phyloP scores from a whole-genome alignment of 2,329 filamentous ascomycete species.

The Neophaeococcomyces aloes region DNA sequence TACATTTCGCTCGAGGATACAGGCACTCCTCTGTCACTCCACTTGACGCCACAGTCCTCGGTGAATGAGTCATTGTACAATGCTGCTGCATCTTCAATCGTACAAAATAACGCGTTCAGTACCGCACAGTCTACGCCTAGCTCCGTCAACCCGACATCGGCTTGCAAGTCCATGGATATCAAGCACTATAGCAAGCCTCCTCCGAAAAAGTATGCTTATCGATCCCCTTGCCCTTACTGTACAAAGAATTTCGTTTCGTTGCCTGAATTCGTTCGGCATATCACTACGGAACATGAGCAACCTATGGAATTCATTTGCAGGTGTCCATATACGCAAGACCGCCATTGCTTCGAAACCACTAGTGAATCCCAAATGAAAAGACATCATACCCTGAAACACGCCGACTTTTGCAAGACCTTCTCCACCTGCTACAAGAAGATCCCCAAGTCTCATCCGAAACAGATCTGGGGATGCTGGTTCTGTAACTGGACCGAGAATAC shows the following conservation, averaged over 20 bases:
- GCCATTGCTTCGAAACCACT: neutral
- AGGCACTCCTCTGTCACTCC: too few species aligned
- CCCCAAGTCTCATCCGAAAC: neutral
- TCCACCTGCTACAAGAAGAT: neutral
- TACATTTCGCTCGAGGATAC: too few species aligned
- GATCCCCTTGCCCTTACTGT: conserved; percentile 2
- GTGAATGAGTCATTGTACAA: too few species aligned
- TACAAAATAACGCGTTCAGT: too few species aligned
- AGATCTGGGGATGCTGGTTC: conserved; percentile 4
- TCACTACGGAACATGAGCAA: conserved; percentile 2
- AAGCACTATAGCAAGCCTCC: neutral
- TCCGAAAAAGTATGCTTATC: neutral
- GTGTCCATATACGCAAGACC: neutral
- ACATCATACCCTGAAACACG: conserved; percentile 1
- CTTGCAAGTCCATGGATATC: too few species aligned
- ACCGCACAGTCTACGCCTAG: too few species aligned
- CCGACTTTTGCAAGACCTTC: neutral
- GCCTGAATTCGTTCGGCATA: neutral
- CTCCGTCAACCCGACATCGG: too few species aligned
- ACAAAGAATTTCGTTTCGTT: neutral
- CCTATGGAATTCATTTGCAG: conserved; percentile 1
- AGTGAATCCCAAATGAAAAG: neutral
- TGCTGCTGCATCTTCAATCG: too few species aligned
- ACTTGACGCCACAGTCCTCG: too few species aligned
- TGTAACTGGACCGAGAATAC: neutral